Conservation (phyloP, 306 rosid genomes). For the Lotus japonicus region DNA sequence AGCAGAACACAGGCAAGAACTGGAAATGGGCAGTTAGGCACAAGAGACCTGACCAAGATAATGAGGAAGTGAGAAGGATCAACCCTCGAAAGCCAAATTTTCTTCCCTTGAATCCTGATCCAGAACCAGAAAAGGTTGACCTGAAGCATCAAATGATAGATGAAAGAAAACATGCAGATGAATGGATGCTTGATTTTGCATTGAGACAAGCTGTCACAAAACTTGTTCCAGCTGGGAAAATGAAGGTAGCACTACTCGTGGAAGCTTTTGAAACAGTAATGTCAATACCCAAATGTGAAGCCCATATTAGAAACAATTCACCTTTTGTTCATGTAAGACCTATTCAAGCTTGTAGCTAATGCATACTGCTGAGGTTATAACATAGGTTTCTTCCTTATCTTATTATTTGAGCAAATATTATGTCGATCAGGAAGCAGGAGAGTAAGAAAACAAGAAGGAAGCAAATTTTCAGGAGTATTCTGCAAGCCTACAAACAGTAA, state of each 20-base stretch:
- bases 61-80: slow-evolving; percentile 42
- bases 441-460: neutral
- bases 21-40: slow-evolving; percentile 32
- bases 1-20: slow-evolving; percentile 11
- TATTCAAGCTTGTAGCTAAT: slow-evolving; percentile 68
- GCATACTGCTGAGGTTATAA: slow-evolving; percentile 14
- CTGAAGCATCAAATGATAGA: slow-evolving; percentile 70
- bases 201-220: slow-evolving; percentile 58
- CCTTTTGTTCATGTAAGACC: slow-evolving; percentile 38
- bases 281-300: slow-evolving; percentile 46
- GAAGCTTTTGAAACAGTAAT: slow-evolving; percentile 81
- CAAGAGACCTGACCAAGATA: slow-evolving; percentile 36
- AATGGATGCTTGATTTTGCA: slow-evolving; percentile 88
- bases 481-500: slow-evolving; percentile 13
- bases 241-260: slow-evolving; percentile 78
- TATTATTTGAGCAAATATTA: neutral
- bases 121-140: slow-evolving; percentile 52
- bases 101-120: slow-evolving; percentile 50
- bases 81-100: slow-evolving; percentile 59
- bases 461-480: neutral
- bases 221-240: slow-evolving; percentile 75
- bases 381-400: neutral
- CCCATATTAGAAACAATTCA: slow-evolving; percentile 27
- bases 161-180: slow-evolving; percentile 65
- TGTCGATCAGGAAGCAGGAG: neutral